A percentile compares a stretch with the other conserved stretches of the same genome.
Evolutionary conservation across 1,284 basidiomycete species (phyloP).

Genomic region (Trichosporon inkin): DNA sequence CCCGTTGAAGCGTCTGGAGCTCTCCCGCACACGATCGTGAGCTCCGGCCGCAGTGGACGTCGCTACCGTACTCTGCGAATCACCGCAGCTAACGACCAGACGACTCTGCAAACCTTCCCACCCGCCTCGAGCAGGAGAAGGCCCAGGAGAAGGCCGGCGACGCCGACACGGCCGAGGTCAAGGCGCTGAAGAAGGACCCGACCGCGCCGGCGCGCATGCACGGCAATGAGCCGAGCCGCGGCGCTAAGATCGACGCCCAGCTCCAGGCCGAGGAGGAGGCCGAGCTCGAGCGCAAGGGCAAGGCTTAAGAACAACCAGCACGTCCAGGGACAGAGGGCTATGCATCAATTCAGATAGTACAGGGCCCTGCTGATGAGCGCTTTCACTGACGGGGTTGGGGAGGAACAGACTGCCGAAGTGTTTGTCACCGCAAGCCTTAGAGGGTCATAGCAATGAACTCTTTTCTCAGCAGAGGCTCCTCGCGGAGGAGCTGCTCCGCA

Average conservation of each 20-base stretch:
- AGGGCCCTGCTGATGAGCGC: no score
- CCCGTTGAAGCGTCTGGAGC: neutral
- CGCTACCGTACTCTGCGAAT: neutral
- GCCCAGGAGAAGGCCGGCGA: conserved; percentile 1
- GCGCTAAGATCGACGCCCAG: conserved; percentile 19
- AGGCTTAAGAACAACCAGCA: neutral
- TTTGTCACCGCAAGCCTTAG: no score
- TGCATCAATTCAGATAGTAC: no score
- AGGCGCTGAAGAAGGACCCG: conserved; percentile 18
- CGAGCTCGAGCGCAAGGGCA: conserved; percentile 19
- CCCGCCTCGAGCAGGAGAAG: conserved; percentile 10
- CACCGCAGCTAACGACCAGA: neutral
- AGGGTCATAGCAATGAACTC: no score
- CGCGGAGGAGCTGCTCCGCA: no score
- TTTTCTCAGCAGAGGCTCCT: no score
- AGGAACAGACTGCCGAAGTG: no score
- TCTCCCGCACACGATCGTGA: no score
- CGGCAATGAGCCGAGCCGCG: conserved; percentile 21
- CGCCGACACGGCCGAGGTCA: conserved; percentile 14
- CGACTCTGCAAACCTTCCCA: conserved; percentile 12
- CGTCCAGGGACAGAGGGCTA: no score
- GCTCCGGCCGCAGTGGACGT: neutral
- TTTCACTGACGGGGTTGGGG: no score
- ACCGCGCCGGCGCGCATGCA: conserved; percentile 14
- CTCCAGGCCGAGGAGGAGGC: conserved; percentile 17